phyloP scores from a whole-genome alignment of 2,329 filamentous ascomycete genomes.

The Aplosporella prunicola region DNA sequence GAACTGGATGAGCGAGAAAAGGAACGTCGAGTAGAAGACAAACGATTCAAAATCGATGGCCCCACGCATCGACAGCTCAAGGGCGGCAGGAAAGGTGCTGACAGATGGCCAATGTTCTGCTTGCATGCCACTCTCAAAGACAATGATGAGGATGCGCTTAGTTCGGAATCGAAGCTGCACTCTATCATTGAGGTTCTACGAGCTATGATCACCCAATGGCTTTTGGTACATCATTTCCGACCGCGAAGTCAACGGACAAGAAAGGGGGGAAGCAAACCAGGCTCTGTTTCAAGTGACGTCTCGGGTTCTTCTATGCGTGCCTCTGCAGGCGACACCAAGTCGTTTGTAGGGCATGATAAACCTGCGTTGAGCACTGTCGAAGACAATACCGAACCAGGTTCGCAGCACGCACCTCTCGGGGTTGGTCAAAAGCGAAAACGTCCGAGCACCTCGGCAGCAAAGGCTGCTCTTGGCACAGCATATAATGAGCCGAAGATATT shows the following conservation, averaged over 20 bases:
- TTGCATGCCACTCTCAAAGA: conserved; percentile 50
- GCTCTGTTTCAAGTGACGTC: conserved; percentile 3
- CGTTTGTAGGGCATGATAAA: too few relatives aligned
- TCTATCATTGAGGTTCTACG: conserved; percentile 55
- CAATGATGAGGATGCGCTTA: conserved; percentile 17
- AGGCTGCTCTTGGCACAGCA: background rate
- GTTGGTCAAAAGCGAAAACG: conserved; percentile 20
- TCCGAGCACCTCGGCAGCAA: background rate
- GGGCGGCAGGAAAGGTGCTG: conserved; percentile 53
- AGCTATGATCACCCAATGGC: conserved; percentile 62
- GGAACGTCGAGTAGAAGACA: conserved; percentile 27
- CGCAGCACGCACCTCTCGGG: too few relatives aligned
- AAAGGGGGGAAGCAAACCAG: conserved; percentile 1
- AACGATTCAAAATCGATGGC: conserved; percentile 37
- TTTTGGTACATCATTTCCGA: conserved; percentile 61
- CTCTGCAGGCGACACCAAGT: too few relatives aligned
- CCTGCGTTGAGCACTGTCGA: too few relatives aligned
- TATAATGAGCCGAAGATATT: conserved; percentile 13
- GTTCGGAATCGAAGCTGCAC: conserved; percentile 34
- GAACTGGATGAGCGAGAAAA: conserved; percentile 29
- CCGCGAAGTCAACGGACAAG: conserved; percentile 33
- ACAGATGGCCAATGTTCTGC: conserved; percentile 84
- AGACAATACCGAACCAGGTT: too few relatives aligned
- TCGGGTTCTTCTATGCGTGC: background rate
- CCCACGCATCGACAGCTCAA: conserved; percentile 46